Evolutionary conservation across 2,329 filamentous ascomycete species (phyloP).

Genomic region (Neonectria coccinea): DNA sequence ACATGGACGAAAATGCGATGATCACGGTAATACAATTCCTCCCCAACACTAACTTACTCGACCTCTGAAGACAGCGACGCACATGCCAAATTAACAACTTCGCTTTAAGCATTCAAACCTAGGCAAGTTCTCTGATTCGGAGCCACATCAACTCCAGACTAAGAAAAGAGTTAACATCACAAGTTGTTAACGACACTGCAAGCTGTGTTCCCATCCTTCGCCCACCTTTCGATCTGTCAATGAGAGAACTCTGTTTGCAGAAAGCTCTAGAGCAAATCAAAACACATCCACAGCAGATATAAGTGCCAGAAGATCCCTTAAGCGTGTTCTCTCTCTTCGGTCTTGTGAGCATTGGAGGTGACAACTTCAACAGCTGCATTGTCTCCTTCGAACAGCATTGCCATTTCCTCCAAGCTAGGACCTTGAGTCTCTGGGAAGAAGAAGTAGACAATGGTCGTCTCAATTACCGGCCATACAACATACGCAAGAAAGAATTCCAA

Average conservation of each 20-base stretch:
- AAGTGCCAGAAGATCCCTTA: background rate
- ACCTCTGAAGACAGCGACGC: too few relatives aligned
- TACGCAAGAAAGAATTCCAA: slow-evolving; percentile 36
- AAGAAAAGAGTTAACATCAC: background rate
- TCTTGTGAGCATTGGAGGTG: background rate
- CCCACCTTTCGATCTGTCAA: background rate
- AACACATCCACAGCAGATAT: background rate
- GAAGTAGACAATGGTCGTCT: slow-evolving; percentile 28
- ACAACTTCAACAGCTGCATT: slow-evolving; percentile 15
- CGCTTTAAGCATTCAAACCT: too few relatives aligned
- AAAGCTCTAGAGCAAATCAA: background rate
- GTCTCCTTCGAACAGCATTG: slow-evolving; percentile 18
- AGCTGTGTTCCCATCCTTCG: background rate
- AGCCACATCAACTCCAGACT: background rate
- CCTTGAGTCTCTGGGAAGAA: slow-evolving; percentile 21
- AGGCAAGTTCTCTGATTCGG: background rate
- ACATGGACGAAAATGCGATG: too few relatives aligned
- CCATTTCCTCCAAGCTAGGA: slow-evolving; percentile 17
- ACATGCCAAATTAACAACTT: too few relatives aligned
- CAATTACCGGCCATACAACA: slow-evolving; percentile 15
- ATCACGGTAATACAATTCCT: too few relatives aligned
- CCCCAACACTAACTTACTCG: too few relatives aligned
- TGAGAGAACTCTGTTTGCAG: background rate
- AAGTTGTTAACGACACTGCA: background rate
- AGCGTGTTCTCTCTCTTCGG: background rate